A percentile compares a stretch with the other conserved stretches of the same genome.
These are phyloP conservation scores for Rhizoclosmatium globosum DNA, from an alignment of 192 early-diverging fungal species.

Conservation along the genomic window DNA sequence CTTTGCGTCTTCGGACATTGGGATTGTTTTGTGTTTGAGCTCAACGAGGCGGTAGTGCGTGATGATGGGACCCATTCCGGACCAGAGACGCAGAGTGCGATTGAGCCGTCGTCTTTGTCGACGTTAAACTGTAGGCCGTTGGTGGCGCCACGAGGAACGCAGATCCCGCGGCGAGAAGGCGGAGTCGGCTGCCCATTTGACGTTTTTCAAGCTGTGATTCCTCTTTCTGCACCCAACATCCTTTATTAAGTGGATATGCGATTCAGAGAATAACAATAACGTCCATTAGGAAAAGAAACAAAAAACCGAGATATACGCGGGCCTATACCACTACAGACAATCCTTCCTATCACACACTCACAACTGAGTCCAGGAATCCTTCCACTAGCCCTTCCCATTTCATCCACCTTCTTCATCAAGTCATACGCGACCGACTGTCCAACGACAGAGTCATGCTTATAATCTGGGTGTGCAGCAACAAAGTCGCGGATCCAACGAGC, in stretches of 20 bases:
- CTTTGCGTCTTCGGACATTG: constrained; percentile 21
- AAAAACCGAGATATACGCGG: background rate
- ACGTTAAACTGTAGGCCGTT: background rate
- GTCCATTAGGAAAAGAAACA: background rate
- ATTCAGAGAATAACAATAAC: no score
- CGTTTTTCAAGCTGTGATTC: background rate
- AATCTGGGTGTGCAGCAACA: constrained; percentile 84
- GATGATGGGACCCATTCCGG: constrained; percentile 23
- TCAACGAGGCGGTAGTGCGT: constrained; percentile 25
- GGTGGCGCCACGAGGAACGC: background rate
- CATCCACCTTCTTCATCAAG: constrained; percentile 65
- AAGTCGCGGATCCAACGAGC: constrained; percentile 93
- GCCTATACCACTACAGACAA: background rate
- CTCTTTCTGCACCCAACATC: constrained; percentile 22
- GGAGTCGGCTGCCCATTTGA: background rate
- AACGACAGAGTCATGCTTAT: constrained; percentile 91
- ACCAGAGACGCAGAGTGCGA: constrained; percentile 10
- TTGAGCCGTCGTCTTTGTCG: constrained; percentile 3
- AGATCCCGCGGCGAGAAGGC: background rate
- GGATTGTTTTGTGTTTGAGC: background rate
- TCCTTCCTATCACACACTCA: background rate
- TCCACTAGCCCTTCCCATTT: constrained; percentile 20
- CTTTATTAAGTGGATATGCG: no score
- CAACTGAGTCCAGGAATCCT: constrained; percentile 1
- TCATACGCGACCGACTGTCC: constrained; percentile 87